Base-by-base conservation (phyloP, 2,329 filamentous ascomycete species). In the Fonsecaea pugnacius region DNA sequence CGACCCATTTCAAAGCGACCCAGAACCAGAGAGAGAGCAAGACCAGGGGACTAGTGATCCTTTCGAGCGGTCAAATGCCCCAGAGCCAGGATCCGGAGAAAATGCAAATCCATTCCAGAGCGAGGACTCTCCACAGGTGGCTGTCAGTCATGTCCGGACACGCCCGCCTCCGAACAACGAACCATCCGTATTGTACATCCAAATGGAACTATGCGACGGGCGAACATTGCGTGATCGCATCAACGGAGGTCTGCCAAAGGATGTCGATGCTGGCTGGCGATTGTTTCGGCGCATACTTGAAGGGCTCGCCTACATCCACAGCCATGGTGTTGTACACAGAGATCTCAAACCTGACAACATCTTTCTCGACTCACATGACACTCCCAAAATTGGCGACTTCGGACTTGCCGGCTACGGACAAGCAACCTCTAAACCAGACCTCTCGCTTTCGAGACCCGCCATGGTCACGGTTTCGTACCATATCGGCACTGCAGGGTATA, bases 171-270 rank as follows among this genome's bases (percentile, higher is more conserved):
- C 46, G 40, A 46, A 27, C 16, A 53, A 61, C 18, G 64, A 65
- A 38, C 58, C 64, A 58, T 93, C 90, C 0, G 89, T 93, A 6
- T 83, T 99, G 48, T 99, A 97, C 75, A 98, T 99, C 62, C 95
- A 96, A 66, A 99, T 99, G 95, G 95, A 99, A 75, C 96, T 97
- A 70, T 99, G 95, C 73, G 94, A 98, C 75, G 95, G 94, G 74
- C 87, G 91, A 70, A 98, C 95, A 0, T 84, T 99, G 35, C 89
- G 93, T 21, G 92, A 98, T 80, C 79, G 97, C 33, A 96, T 99
- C 63, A 62, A 60, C 36, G 87, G 89, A 71, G 89, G 88, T 33
- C 79, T 98, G 10, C 86, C 87, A 70, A 88, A 91, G 70, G 87
- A 93, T 63, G 83, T 85, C 1, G 85, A 92, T 32, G 90, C 96